Conservation (phyloP, 2,329 filamentous ascomycete species). For the Dothiorella sarmentorum region DNA sequence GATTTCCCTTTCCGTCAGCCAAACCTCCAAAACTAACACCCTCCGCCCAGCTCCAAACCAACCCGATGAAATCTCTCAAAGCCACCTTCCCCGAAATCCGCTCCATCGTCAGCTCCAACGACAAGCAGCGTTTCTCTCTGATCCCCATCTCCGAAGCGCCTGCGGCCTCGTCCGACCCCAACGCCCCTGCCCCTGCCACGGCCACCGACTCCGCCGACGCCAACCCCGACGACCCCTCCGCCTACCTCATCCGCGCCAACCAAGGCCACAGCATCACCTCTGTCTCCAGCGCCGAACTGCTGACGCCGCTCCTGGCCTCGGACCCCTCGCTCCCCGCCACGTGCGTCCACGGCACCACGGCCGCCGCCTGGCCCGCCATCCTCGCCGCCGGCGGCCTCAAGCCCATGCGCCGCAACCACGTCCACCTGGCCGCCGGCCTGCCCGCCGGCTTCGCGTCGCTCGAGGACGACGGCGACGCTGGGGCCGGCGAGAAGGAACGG, state of each 20-base stretch:
- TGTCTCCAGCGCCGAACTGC: slow-evolving; percentile 65
- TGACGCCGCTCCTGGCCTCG: slow-evolving; percentile 58
- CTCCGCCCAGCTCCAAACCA: slow-evolving; percentile 51
- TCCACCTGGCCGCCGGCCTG: slow-evolving; percentile 81
- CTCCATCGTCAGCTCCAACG: slow-evolving; percentile 66
- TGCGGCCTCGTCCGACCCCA: slow-evolving; percentile 10
- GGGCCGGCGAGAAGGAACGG: slow-evolving; percentile 6
- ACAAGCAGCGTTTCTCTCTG: slow-evolving; percentile 88
- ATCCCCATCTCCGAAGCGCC: slow-evolving; percentile 49
- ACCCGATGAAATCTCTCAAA: slow-evolving; percentile 63
- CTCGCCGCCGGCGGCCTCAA: slow-evolving; percentile 71
- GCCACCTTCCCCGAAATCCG: slow-evolving; percentile 74
- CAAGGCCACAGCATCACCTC: slow-evolving; percentile 83
- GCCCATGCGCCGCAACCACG: slow-evolving; percentile 79
- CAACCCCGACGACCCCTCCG: slow-evolving; percentile 58
- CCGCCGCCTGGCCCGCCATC: slow-evolving; percentile 73
- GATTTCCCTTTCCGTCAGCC: background rate
- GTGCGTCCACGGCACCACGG: slow-evolving; percentile 87
- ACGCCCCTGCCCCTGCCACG: slow-evolving; percentile 9
- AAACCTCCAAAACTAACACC: background rate
- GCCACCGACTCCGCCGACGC: slow-evolving; percentile 21
- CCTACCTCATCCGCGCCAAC: slow-evolving; percentile 89
- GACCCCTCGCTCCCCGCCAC: slow-evolving; percentile 57
- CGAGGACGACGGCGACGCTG: slow-evolving; percentile 22
- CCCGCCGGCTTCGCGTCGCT: slow-evolving; percentile 45